Evolutionary conservation across 352 stramenopile species (phyloP).

Genomic region (Pythium coloratum): DNA sequence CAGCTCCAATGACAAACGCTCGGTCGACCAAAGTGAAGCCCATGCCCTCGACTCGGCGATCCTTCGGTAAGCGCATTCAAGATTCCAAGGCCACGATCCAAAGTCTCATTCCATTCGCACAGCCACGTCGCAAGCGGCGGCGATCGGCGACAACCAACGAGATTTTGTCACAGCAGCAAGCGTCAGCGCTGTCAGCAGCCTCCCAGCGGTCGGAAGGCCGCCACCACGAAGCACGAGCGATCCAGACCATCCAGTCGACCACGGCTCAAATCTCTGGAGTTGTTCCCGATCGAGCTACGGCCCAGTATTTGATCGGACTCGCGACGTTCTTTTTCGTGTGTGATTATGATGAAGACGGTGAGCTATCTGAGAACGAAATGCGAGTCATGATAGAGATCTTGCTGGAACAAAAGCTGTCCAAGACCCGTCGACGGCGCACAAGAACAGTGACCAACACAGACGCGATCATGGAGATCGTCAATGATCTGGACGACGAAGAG

Average conservation of each 20-base stretch:
- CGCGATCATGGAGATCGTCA: background rate
- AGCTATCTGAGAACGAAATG: constrained; percentile 2
- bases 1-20: background rate
- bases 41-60: background rate
- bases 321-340: constrained; percentile 17
- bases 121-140: constrained; percentile 6
- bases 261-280: background rate
- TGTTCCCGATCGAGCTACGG: background rate
- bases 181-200: background rate
- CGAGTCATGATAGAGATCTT: constrained; percentile 11
- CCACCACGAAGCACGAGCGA: background rate
- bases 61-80: background rate
- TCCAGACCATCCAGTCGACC: background rate
- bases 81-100: background rate
- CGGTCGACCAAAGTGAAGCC: background rate
- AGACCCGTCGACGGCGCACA: background rate
- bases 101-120: background rate
- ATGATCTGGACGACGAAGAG: background rate
- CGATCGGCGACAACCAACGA: constrained; percentile 13
- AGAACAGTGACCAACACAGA: background rate
- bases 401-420: background rate
- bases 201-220: constrained; percentile 1
- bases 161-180: constrained; percentile 6
- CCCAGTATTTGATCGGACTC: constrained; percentile 13
- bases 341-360: constrained; percentile 20